Base-by-base conservation (phyloP, 805 yeast genomes). In the Pichia deserticola region DNA sequence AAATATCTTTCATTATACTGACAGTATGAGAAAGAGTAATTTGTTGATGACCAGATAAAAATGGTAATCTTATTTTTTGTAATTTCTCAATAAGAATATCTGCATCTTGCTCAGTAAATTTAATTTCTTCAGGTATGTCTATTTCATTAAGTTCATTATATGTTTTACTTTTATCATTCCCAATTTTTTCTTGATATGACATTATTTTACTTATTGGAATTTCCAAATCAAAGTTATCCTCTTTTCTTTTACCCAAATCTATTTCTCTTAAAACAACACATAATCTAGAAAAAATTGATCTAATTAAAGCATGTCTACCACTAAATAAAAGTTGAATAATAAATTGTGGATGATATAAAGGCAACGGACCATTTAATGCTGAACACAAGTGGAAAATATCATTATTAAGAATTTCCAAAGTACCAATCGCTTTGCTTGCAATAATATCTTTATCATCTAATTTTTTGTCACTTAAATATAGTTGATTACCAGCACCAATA, bases 31-130 rank as follows among this genome's bases (percentile, higher is more conserved):
- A 73, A 30, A 90, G 72, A 0, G 97, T 89, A 32, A 84, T 81
- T 60, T 90, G 98, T 63, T 90, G 97, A 67, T 90, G 97, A 52
- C 96, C 80, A 0, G 96, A 89, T 32, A 90, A 63, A 53, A 83
- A 82, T 0, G 97, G 97, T 30, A 90, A 68, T 1, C 92, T 74
- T 5, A 77, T 71, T 51, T 77, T 80, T 40, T 80, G 79, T 47
- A 90, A 69, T 52, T 78, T 79, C 27, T 83, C 85, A 13, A 73
- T 67, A 27, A 90, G 67, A 3, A 76, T 62, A 1, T 68, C 72
- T 4, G 79, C 72, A 20, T 79, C 50, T 44, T 55, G 58, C 20
- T 47, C 51, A 8, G 51, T 52, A 10, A 61, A 53, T 12, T n/a
- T 65, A 13, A 9, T 41, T 12, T 28, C 33, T 9, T 64, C 60